Evolutionary conservation across 2,329 filamentous ascomycete species (phyloP), one percentile per base, ranked within the genome.

Genomic region (Arthrobotrys entomopaga): DNA sequence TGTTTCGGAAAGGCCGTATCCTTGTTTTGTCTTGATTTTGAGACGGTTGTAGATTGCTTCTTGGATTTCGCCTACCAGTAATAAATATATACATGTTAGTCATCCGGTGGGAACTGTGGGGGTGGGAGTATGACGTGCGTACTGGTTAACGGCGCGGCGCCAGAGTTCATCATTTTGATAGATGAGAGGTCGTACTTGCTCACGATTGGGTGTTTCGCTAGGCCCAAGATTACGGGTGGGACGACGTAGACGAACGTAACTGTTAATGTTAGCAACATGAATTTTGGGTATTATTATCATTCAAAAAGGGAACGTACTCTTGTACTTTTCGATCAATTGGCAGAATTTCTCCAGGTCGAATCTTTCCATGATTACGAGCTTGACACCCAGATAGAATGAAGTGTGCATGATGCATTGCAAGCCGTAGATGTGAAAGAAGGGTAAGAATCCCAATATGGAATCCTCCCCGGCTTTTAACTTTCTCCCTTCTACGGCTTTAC

Each of bases 391-490:
- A 15, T 76, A 70, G 52, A 70, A 75, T 3, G 67, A 52, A 15
- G 66, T 24, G 16, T 65, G 49, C 38, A 67, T 56, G 8, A 65
- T 63, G 71, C 78, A 77, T 16, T 75, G 77, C 13, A 79, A 71
- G 26, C 78, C 92, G 79, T 96, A 97, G 76, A 96, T 93, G 80
- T 97, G 93, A 82, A 93, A 97, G 81, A 97, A 95, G 0, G 93
- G 93, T 10, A 97, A 82, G 70, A 96, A 90, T 1, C 91, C 91
- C 5, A 97, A 81, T 29, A 95, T 83, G 71, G 86, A 88, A 80
- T 97, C 93, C 56, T 76, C 84, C 82, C 10, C 77, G 79, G 20
- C 80, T 79, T 58, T 79, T 8, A 71, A 22, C 5, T 53, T 46
- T 24, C 40, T 29, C 15, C 54, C 58, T 43, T 76, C 72, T 4